A percentile compares a stretch with the other conserved stretches of the same genome.
Evolutionary conservation across 2,329 filamentous ascomycete species (phyloP).

Genomic region (Botrytis porri): DNA sequence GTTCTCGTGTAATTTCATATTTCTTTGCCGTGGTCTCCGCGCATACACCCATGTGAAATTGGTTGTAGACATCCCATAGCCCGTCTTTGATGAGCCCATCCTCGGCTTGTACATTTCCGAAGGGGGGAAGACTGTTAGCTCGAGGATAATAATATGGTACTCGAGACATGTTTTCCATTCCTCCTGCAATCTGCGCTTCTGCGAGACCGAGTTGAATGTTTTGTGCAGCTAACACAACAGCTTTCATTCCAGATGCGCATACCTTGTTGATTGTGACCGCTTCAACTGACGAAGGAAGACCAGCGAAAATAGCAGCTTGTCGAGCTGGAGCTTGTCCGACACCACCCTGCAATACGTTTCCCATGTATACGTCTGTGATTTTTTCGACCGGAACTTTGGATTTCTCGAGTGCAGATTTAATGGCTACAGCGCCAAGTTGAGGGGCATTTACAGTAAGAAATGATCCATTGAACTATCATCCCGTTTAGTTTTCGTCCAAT

Average conservation of each 20-base stretch:
- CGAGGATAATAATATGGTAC: conserved; percentile 89
- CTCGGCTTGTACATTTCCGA: conserved; percentile 83
- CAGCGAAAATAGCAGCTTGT: conserved; percentile 86
- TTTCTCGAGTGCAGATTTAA: conserved; percentile 85
- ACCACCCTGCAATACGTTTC: conserved; percentile 82
- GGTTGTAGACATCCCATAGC: conserved; percentile 91
- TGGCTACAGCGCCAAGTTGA: conserved; percentile 84
- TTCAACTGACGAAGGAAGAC: conserved; percentile 76
- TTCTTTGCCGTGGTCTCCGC: conserved; percentile 94
- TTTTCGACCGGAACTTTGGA: conserved; percentile 76
- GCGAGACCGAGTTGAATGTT: conserved; percentile 90
- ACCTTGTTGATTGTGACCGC: conserved; percentile 97
- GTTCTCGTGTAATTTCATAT: conserved; percentile 72
- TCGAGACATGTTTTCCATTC: conserved; percentile 97
- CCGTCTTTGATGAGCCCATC: conserved; percentile 95
- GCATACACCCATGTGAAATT: conserved; percentile 97
- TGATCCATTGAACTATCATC: conserved; percentile 84
- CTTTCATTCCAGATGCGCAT: conserved; percentile 91
- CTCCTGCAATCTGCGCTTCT: conserved; percentile 86
- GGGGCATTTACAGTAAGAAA: conserved; percentile 80
- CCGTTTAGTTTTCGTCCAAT: not conserved
- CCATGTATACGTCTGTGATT: conserved; percentile 95
- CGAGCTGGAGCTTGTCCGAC: conserved; percentile 89
- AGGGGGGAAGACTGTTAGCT: conserved; percentile 76
- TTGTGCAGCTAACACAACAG: conserved; percentile 84